Base-by-base conservation (phyloP, 371 early-diverging fungal genomes). In the Parasitella parasitica region DNA sequence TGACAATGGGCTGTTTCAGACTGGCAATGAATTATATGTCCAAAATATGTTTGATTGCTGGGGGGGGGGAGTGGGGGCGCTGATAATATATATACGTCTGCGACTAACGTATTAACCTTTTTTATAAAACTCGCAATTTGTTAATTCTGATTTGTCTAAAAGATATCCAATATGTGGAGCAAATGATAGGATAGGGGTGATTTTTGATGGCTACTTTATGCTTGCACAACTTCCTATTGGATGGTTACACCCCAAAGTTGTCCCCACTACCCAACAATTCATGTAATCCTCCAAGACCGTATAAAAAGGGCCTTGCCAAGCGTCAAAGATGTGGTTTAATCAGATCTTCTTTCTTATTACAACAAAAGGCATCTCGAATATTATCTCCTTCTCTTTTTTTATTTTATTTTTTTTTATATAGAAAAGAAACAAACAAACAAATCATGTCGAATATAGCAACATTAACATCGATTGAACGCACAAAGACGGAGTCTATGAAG, bases 401-500 rank as follows among this genome's bases (percentile, higher is more conserved):
- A 20, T 46, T 43, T 20, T 59, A 24, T 16, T 48, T 37, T 43
- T 43, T 43, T 46, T 46, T 24, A 57, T 37, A 43, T 7, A 26
- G n/a, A 53, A 36, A 28, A 62, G 8, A 26, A 34, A 3, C 18
- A 41, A 38, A 54, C 20, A 48, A 0, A 46, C 20, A 24, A n/a
- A 24, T n/a, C n/a, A 70, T 67, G 70, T 70, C 76, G 20, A 63
- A 63, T 35, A 55, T 61, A 37, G 53, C 55, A 53, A 64, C 62
- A n/a, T n/a, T 53, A 11, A 54, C 59, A 8, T 34, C 55, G 18
- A 62, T 59, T 38, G 69, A 68, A 36, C 69, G 76, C 57, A 81
- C 82, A 64, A 73, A 75, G 59, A 71, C 77, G 13, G 82, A 81
- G 72, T 69, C 68, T 18, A 69, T 75, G 57, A 76, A 78, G 68